These are phyloP conservation scores for Inosperma sp. DNA, from an alignment of 768 basidiomycete species.

Conservation along the genomic window DNA sequence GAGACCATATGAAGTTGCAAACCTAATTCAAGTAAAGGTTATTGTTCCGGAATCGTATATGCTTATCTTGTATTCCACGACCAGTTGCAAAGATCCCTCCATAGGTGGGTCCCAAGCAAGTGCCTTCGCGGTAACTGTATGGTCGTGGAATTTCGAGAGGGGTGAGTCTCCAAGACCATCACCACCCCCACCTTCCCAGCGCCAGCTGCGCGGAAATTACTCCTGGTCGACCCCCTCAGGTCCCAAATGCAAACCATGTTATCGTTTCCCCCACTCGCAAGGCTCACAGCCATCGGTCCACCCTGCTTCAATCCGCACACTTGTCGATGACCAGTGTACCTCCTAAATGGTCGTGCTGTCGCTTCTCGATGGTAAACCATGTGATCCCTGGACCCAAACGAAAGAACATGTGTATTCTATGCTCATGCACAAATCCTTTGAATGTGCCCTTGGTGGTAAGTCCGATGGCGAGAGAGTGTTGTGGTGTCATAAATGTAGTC, in stretches of 20 bases:
- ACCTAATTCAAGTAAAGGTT: slow-evolving; percentile 47
- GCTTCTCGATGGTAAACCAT: slow-evolving; percentile 83
- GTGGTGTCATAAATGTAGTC: slow-evolving; percentile 87
- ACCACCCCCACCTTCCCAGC: slow-evolving; percentile 24
- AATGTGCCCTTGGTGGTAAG: slow-evolving; percentile 78
- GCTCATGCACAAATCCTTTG: slow-evolving; percentile 91
- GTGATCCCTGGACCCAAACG: slow-evolving; percentile 88
- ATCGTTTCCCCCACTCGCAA: slow-evolving; percentile 95
- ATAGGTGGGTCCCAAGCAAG: slow-evolving; percentile 98
- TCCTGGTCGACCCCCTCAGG: slow-evolving; percentile 58
- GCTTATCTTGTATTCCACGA: slow-evolving; percentile 98
- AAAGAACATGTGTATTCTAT: slow-evolving; percentile 86
- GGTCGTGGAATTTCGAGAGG: slow-evolving; percentile 93
- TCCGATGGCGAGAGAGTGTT: slow-evolving; percentile 68
- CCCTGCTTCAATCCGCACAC: slow-evolving; percentile 95
- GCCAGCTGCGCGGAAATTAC: slow-evolving; percentile 27
- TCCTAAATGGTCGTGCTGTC: slow-evolving; percentile 58
- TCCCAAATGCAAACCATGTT: slow-evolving; percentile 99
- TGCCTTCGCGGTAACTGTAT: slow-evolving; percentile 95
- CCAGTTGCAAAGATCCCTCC: slow-evolving; percentile 86
- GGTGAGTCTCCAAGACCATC: slow-evolving; percentile 52
- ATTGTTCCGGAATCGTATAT: slow-evolving; percentile 95
- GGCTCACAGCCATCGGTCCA: slow-evolving; percentile 42
- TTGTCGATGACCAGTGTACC: slow-evolving; percentile 79
- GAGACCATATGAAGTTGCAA: slow-evolving; percentile 95